Conservation (phyloP, 495 filamentous ascomycete genomes). For the Staphylotrichum tortipilum region DNA sequence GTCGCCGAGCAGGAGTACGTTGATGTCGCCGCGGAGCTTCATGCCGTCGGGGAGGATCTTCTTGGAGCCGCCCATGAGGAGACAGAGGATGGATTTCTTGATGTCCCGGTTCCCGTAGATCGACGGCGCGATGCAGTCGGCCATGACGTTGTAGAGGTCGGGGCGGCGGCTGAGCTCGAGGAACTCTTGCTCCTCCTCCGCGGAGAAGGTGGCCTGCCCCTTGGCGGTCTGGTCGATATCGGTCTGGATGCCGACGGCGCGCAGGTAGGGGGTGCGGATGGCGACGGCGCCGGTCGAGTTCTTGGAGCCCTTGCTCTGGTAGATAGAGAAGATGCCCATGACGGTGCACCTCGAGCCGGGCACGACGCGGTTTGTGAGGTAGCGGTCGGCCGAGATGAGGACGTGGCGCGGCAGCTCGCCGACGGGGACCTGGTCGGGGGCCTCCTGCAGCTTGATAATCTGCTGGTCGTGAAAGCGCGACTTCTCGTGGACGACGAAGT, state of each 20-base stretch:
- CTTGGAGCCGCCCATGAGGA: constrained; percentile 92
- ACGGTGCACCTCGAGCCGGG: constrained; percentile 91
- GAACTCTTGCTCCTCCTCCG: constrained; percentile 97
- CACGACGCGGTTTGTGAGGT: constrained; percentile 91
- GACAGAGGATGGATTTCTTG: constrained; percentile 96
- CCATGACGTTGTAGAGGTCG: constrained; percentile 84
- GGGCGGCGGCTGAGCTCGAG: constrained; percentile 83
- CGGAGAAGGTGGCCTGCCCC: constrained; percentile 76
- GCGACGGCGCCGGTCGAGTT: constrained; percentile 76
- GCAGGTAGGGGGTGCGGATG: constrained; percentile 92
- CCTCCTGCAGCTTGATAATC: constrained; percentile 96
- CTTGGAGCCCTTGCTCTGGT: constrained; percentile 81
- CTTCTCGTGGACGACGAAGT: constrained; percentile 89
- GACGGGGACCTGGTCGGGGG: constrained; percentile 94
- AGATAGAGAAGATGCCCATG: constrained; percentile 97
- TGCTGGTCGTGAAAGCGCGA: constrained; percentile 97
- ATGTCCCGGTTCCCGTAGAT: constrained; percentile 97
- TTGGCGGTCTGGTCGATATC: constrained; percentile 87
- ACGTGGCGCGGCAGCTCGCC: constrained; percentile 95
- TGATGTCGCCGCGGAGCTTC: constrained; percentile 97
- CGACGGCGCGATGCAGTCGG: constrained; percentile 89
- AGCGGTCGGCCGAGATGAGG: constrained; percentile 87
- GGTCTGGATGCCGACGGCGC: constrained; percentile 83
- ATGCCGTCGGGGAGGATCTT: constrained; percentile 98
- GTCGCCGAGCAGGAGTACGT: constrained; percentile 93